These are phyloP conservation scores for Madurella fahalii DNA, from an alignment of 2,329 filamentous ascomycete species.

Conservation along the genomic window DNA sequence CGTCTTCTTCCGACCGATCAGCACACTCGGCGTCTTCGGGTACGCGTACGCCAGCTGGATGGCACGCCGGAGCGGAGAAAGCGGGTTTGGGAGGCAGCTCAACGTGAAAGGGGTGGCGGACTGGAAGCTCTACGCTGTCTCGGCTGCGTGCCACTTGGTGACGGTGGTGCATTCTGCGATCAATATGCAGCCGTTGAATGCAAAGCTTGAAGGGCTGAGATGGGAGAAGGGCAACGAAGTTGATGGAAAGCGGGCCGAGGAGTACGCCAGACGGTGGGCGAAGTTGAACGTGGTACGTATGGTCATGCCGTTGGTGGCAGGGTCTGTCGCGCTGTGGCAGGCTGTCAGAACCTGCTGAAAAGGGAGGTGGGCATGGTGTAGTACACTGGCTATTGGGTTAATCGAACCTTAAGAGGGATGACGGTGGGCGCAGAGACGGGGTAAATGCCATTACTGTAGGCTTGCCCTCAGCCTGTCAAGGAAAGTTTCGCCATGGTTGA, in stretches of 20 bases:
- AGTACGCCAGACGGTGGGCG: conserved; percentile 33
- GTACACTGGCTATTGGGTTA: no score
- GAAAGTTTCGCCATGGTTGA: no score
- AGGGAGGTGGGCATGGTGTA: no score
- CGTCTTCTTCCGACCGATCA: conserved; percentile 49
- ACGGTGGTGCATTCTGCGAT: conserved; percentile 46
- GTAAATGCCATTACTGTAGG: no score
- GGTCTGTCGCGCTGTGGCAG: conserved; percentile 33
- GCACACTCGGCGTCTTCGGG: conserved; percentile 43
- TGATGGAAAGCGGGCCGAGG: conserved; percentile 30
- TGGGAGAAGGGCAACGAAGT: conserved; percentile 12
- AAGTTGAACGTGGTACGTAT: conserved; percentile 33
- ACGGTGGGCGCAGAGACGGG: no score
- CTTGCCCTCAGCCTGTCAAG: no score
- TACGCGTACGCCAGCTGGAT: conserved; percentile 41
- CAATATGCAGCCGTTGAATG: conserved; percentile 50
- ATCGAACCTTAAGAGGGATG: no score
- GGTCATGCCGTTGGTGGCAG: conserved; percentile 34
- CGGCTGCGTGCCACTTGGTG: conserved; percentile 41
- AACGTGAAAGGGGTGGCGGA: no score
- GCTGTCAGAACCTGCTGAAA: no score
- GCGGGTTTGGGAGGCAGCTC: no score
- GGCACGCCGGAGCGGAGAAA: conserved; percentile 9
- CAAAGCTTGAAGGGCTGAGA: conserved; percentile 40
- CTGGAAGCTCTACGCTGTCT: conserved; percentile 42